phyloP scores from a whole-genome alignment of 2,329 filamentous ascomycete genomes.

The Ophiocordyceps unilateralis region DNA sequence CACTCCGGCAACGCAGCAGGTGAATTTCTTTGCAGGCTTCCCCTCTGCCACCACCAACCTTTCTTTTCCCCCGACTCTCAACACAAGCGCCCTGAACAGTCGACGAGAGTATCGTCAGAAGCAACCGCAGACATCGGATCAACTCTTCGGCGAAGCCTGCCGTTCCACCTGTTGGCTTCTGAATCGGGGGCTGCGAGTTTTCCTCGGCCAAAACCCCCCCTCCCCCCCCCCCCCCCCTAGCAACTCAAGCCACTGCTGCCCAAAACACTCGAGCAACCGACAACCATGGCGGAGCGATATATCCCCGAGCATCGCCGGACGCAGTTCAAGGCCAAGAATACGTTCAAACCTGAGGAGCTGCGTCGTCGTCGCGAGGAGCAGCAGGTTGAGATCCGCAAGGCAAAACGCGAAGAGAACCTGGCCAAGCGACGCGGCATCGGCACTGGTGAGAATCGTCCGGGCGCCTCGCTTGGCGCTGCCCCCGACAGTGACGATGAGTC shows the following conservation, averaged over 20 bases:
- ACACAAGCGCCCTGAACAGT: background rate
- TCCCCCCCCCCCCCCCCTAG: conserved; percentile 2
- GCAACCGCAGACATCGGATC: background rate
- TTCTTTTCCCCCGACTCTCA: background rate
- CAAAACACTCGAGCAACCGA: conserved; percentile 9
- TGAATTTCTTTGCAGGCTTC: conserved; percentile 4
- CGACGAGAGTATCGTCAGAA: background rate
- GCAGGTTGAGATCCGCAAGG: conserved; percentile 97
- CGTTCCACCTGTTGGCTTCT: background rate
- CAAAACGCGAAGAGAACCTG: conserved; percentile 96
- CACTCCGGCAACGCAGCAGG: conserved; percentile 5
- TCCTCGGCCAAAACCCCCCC: conserved; percentile 3
- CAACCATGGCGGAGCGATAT: conserved; percentile 90
- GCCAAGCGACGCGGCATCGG: conserved; percentile 94
- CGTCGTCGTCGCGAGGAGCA: conserved; percentile 96
- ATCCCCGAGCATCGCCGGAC: conserved; percentile 98
- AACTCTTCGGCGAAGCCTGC: too few relatives aligned
- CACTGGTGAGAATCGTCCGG: conserved; percentile 60
- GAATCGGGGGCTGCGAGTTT: conserved; percentile 1
- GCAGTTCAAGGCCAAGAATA: conserved; percentile 98
- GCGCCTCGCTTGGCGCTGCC: conserved; percentile 69
- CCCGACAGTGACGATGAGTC: conserved; percentile 97
- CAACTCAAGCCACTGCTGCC: conserved; percentile 6
- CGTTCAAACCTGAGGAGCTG: conserved; percentile 97
- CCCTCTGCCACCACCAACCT: background rate